Evolutionary conservation across 2,329 filamentous ascomycete genomes (phyloP).

Genomic region (Balansia obtecta): DNA sequence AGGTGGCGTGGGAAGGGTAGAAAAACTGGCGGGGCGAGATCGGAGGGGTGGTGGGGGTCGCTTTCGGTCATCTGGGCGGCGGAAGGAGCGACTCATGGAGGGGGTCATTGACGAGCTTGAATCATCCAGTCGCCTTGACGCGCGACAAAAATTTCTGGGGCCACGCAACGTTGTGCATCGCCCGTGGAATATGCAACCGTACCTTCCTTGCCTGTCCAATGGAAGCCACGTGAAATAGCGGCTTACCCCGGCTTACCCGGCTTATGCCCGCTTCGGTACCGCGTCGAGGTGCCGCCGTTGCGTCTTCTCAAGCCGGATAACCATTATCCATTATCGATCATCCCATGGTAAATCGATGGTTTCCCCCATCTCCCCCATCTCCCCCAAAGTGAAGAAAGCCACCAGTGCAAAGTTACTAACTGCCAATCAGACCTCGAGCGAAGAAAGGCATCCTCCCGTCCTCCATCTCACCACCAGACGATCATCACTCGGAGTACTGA

Average conservation of each 20-base stretch:
- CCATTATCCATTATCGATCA: too few species aligned
- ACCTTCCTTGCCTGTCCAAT: conserved; percentile 4
- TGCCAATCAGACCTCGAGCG: too few species aligned
- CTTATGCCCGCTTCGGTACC: neutral
- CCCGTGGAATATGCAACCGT: too few species aligned
- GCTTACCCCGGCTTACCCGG: neutral
- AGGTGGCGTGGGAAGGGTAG: conserved; percentile 1
- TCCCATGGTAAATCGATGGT: neutral
- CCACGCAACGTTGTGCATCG: too few species aligned
- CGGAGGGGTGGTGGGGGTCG: neutral
- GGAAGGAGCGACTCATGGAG: neutral
- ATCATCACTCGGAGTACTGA: too few species aligned
- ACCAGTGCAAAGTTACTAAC: neutral
- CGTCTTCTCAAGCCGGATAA: neutral
- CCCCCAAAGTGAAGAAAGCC: neutral
- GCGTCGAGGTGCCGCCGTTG: too few species aligned
- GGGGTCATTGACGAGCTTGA: neutral
- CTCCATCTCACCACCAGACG: neutral
- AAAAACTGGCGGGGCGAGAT: conserved; percentile 2
- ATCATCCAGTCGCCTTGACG: neutral
- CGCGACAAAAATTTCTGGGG: neutral
- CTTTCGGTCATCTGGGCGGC: neutral
- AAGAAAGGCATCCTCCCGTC: too few species aligned
- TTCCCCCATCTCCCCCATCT: neutral
- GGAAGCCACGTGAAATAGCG: conserved; percentile 3